A percentile compares a stretch with the other conserved stretches of the same genome.
Conservation (phyloP, 2,329 filamentous ascomycete genomes). For the Trichoderma sp. region DNA sequence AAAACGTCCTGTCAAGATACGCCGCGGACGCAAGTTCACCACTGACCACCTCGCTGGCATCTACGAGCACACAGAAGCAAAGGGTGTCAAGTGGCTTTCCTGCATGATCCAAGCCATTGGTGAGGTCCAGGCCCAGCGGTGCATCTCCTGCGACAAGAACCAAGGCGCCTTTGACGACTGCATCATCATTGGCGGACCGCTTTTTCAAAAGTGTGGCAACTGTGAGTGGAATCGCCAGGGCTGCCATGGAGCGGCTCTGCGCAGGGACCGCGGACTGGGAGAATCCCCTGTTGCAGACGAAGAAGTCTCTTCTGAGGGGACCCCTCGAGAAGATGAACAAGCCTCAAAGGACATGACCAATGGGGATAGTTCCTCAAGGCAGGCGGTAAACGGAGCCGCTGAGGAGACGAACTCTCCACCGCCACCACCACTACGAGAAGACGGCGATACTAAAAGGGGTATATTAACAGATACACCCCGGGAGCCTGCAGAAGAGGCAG, state of each 20-base stretch:
- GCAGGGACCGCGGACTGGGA: not conserved
- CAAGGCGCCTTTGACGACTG: constrained; percentile 47
- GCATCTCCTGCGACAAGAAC: constrained; percentile 42
- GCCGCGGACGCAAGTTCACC: constrained; percentile 42
- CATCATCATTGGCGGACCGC: constrained; percentile 41
- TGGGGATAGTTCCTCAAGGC: not conserved
- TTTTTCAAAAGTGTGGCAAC: constrained; percentile 50
- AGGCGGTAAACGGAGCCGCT: not conserved
- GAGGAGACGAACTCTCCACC: not conserved
- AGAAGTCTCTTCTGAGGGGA: not conserved
- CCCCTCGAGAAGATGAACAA: not conserved
- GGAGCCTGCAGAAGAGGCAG: not conserved
- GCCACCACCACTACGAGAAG: not conserved
- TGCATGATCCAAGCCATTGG: constrained; percentile 53
- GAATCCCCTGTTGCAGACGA: not conserved
- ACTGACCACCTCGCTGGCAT: constrained; percentile 40
- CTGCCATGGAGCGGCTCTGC: constrained; percentile 33
- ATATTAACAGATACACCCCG: not conserved
- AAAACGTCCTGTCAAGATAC: constrained; percentile 42
- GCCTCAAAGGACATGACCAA: not conserved
- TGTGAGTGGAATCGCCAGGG: constrained; percentile 49
- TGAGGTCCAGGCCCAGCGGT: constrained; percentile 39
- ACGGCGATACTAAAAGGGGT: not conserved
- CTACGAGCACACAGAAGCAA: constrained; percentile 42
- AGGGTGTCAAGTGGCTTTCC: constrained; percentile 47